Evolutionary conservation across 441 rosid species (phyloP).

Genomic region (Gossypium gossypioides): DNA sequence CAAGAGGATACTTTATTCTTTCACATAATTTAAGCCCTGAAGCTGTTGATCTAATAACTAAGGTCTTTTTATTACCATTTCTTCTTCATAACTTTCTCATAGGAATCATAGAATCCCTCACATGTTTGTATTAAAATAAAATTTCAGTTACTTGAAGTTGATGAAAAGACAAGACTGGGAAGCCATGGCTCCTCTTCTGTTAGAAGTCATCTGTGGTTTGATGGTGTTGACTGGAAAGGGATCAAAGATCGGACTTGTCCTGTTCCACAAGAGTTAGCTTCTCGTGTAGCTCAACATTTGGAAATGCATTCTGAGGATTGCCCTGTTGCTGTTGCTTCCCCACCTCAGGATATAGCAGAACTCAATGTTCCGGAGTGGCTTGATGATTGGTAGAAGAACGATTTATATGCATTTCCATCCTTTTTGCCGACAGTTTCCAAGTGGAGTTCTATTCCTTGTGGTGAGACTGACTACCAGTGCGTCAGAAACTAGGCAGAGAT

Average conservation of each 20-base stretch:
- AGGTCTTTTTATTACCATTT: slow-evolving; percentile 34
- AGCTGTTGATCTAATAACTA: slow-evolving; percentile 68
- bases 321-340: slow-evolving; percentile 26
- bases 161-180: slow-evolving; percentile 64
- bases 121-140: neutral
- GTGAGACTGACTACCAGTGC: neutral
- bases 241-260: slow-evolving; percentile 38
- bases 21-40: slow-evolving; percentile 48
- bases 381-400: slow-evolving; percentile 57
- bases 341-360: slow-evolving; percentile 35
- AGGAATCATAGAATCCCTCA: neutral
- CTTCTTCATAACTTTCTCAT: neutral
- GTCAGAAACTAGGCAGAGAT: slow-evolving; percentile 1
- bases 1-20: slow-evolving; percentile 59
- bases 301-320: slow-evolving; percentile 37
- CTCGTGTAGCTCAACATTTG: slow-evolving; percentile 41
- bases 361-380: slow-evolving; percentile 62
- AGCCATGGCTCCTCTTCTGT: slow-evolving; percentile 50
- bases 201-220: slow-evolving; percentile 72
- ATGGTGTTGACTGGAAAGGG: slow-evolving; percentile 51
- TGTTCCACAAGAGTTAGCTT: slow-evolving; percentile 52
- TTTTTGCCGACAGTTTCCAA: neutral
- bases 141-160: slow-evolving; percentile 72
- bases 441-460: slow-evolving; percentile 8
- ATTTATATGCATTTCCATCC: neutral